Percentiles rank a stretch among this genome's conserved stretches.
phyloP scores from a whole-genome alignment of 2,329 filamentous ascomycete species.

The Aspergillaceae sp. region DNA sequence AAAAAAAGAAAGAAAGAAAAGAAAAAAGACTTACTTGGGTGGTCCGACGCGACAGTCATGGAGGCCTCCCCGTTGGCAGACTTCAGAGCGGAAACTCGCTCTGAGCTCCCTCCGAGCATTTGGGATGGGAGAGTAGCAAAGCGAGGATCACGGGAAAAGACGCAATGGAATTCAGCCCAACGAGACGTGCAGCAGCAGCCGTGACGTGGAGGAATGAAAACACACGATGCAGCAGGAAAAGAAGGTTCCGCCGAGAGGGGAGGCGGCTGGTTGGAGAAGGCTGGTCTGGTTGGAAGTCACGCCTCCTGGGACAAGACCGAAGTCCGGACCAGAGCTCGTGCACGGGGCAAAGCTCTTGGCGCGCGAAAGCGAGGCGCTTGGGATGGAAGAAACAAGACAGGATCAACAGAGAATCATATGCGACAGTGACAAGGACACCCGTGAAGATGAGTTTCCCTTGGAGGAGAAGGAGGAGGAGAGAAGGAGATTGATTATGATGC shows the following conservation, averaged over 20 bases:
- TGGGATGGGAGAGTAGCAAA: slow-evolving; percentile 14
- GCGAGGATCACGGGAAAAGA: slow-evolving; percentile 10
- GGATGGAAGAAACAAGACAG: background rate
- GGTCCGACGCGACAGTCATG: slow-evolving; percentile 25
- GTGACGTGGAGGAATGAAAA: slow-evolving; percentile 2
- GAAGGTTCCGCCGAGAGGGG: slow-evolving; percentile 12
- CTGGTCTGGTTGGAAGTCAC: slow-evolving; percentile 9
- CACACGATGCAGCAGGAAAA: slow-evolving; percentile 13
- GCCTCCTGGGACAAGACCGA: slow-evolving; percentile 16
- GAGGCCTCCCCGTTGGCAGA: slow-evolving; percentile 23
- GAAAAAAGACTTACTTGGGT: slow-evolving; percentile 18
- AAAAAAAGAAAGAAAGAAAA: background rate
- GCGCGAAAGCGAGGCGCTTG: background rate
- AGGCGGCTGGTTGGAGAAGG: background rate
- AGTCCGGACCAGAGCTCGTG: slow-evolving; percentile 19
- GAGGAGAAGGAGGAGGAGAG: too few relatives aligned
- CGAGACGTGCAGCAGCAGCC: slow-evolving; percentile 3
- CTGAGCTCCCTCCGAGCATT: slow-evolving; percentile 28
- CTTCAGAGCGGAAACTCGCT: slow-evolving; percentile 20
- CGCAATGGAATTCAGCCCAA: slow-evolving; percentile 5
- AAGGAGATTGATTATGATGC: slow-evolving; percentile 9
- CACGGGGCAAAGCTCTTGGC: slow-evolving; percentile 10
- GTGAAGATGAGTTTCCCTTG: slow-evolving; percentile 7
- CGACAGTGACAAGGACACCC: slow-evolving; percentile 12
- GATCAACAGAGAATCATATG: background rate